These are phyloP conservation scores for Purpureocillium lavendulum DNA, from an alignment of 2,329 filamentous ascomycete genomes.

Conservation along the genomic window DNA sequence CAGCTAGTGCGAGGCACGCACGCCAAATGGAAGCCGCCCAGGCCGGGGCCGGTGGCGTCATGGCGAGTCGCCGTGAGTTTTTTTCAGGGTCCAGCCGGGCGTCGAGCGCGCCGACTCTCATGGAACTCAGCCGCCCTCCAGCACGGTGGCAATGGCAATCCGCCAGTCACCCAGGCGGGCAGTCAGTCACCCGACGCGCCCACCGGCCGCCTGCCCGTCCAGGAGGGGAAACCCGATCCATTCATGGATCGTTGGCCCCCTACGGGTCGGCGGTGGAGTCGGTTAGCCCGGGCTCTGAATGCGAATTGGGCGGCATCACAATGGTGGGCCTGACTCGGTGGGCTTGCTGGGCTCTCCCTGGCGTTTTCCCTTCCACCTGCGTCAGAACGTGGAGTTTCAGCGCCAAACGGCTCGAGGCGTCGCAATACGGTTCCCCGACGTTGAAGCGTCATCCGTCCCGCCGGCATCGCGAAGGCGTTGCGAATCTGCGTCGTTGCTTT, in stretches of 20 bases:
- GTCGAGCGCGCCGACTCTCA: not conserved
- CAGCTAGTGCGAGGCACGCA: slow-evolving; percentile 6
- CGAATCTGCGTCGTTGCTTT: too few relatives aligned
- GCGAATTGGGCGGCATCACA: not conserved
- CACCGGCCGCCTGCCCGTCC: too few relatives aligned
- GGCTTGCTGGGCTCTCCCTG: not conserved
- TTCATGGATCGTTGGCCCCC: not conserved
- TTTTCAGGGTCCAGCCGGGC: not conserved
- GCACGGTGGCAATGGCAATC: too few relatives aligned
- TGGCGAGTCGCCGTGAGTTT: too few relatives aligned
- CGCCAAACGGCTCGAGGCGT: too few relatives aligned
- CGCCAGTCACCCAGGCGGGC: too few relatives aligned
- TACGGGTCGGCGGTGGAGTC: not conserved
- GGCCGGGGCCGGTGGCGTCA: not conserved
- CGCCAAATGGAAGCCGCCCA: not conserved
- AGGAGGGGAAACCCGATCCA: not conserved
- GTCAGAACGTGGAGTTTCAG: not conserved
- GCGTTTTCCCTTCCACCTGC: not conserved
- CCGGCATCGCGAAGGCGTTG: too few relatives aligned
- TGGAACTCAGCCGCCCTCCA: too few relatives aligned
- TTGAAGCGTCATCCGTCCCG: too few relatives aligned
- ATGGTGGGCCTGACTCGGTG: slow-evolving; percentile 4
- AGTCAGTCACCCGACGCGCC: too few relatives aligned
- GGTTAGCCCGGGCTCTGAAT: not conserved
- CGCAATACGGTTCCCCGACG: too few relatives aligned